phyloP scores from a whole-genome alignment of 306 rosid genomes.

The Pachyrhizus erosus region DNA sequence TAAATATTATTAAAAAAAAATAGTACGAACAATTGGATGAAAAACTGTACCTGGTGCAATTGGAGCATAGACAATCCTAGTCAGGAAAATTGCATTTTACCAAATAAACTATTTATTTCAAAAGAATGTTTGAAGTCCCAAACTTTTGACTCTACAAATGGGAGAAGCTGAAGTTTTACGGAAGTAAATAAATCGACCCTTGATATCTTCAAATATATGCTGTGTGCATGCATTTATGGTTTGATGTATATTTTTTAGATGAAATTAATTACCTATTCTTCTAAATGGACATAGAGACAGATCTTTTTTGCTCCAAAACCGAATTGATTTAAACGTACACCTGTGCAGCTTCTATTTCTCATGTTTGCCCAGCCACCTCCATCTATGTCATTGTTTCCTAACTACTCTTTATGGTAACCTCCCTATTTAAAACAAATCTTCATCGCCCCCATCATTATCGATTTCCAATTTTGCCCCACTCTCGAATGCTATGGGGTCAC shows the following conservation, averaged over 20 bases:
- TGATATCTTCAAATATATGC: conserved; percentile 22
- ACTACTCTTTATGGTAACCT: conserved; percentile 26
- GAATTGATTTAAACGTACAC: conserved; percentile 12
- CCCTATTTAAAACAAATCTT: conserved; percentile 32
- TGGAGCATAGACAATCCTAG: not conserved
- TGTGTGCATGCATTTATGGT: conserved; percentile 8
- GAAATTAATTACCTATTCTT: conserved; percentile 12
- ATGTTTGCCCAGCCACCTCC: conserved; percentile 33
- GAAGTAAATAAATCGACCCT: conserved; percentile 29
- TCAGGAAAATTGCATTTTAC: not conserved
- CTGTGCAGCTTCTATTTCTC: conserved; percentile 24
- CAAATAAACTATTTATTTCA: not conserved
- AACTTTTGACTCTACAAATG: conserved; percentile 22
- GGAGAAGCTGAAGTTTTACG: conserved; percentile 21
- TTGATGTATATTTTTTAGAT: not conserved
- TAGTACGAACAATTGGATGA: not conserved
- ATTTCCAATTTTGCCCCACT: conserved; percentile 34
- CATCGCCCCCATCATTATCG: not conserved
- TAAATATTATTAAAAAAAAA: not conserved
- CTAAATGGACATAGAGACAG: conserved; percentile 13
- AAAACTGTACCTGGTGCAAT: not conserved
- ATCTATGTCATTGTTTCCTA: conserved; percentile 39
- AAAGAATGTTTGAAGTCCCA: conserved; percentile 6
- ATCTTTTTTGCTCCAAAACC: not conserved
- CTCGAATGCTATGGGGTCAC: conserved; percentile 49